A percentile compares a stretch with the other conserved stretches of the same genome.
phyloP scores from a whole-genome alignment of 352 stramenopile species.

The Phytopythium vexans region DNA sequence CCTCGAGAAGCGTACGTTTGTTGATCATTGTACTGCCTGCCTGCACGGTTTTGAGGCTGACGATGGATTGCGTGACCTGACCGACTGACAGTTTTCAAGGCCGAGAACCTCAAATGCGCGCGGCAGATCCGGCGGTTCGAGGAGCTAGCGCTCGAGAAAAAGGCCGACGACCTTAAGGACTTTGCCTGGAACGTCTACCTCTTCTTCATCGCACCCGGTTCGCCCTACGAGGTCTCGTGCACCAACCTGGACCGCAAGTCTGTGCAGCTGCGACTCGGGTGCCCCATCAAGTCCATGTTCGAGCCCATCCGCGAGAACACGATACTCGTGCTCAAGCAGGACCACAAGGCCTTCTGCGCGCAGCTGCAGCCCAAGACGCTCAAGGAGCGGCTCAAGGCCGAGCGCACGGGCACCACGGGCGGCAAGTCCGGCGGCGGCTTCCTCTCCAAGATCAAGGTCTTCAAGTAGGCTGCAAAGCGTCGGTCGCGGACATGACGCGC shows the following conservation, averaged over 20 bases:
- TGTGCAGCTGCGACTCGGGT: conserved; percentile 75
- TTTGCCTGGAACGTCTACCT: conserved; percentile 80
- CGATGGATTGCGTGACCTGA: not conserved
- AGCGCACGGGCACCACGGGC: conserved; percentile 34
- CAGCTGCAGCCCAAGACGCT: conserved; percentile 70
- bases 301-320: conserved; percentile 85
- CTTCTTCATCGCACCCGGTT: conserved; percentile 78
- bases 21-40: not conserved
- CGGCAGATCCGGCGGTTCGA: conserved; percentile 79
- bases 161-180: conserved; percentile 71
- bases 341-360: conserved; percentile 76
- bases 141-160: conserved; percentile 66
- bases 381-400: conserved; percentile 69
- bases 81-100: conserved; percentile 63
- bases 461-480: conserved; percentile 20
- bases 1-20: conserved; percentile 73
- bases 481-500: no score
- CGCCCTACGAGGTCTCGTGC: conserved; percentile 78
- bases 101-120: conserved; percentile 82
- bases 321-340: conserved; percentile 80
- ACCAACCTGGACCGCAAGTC: conserved; percentile 81
- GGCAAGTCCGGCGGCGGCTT: conserved; percentile 41
- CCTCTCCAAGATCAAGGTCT: conserved; percentile 74
- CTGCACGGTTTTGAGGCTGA: not conserved
- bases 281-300: conserved; percentile 79